phyloP scores from a whole-genome alignment of 139 green algal genomes.

The Micractinium sp. region DNA sequence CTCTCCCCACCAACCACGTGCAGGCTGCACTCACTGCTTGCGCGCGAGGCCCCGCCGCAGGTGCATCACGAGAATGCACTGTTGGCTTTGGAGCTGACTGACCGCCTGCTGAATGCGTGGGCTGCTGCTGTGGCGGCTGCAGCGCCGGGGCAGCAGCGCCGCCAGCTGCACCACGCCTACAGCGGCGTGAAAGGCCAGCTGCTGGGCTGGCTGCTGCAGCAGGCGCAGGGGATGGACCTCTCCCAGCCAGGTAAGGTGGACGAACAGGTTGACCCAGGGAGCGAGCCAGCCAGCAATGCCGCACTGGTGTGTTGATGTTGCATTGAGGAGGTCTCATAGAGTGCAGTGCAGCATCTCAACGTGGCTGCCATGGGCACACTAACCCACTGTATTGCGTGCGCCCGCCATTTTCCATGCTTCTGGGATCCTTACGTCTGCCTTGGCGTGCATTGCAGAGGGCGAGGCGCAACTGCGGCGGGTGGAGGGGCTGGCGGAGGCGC shows the following conservation, averaged over 20 bases:
- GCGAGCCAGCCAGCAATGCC: neutral
- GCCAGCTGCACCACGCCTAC: neutral
- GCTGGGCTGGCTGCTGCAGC: conserved; percentile 18
- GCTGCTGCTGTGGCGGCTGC: conserved; percentile 6
- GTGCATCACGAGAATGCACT: neutral
- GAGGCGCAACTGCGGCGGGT: neutral
- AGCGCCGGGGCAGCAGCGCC: conserved; percentile 1
- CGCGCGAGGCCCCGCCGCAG: neutral
- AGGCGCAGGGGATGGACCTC: neutral
- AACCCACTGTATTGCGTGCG: no score
- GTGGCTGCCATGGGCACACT: no score
- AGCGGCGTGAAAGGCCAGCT: neutral
- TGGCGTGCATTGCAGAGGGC: neutral
- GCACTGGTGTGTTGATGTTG: neutral
- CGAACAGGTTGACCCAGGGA: no score
- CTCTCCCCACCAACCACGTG: neutral
- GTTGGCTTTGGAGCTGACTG: conserved; percentile 11
- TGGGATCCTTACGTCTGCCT: neutral
- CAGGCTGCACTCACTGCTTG: conserved; percentile 20
- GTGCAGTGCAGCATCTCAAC: neutral
- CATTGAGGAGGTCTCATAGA: neutral
- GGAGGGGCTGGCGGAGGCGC: conserved; percentile 17
- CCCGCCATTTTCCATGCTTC: no score
- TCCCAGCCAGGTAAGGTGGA: neutral
- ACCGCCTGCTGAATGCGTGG: conserved; percentile 16